phyloP scores from a whole-genome alignment of 345 rosid species.

The Erodium maritimum region DNA sequence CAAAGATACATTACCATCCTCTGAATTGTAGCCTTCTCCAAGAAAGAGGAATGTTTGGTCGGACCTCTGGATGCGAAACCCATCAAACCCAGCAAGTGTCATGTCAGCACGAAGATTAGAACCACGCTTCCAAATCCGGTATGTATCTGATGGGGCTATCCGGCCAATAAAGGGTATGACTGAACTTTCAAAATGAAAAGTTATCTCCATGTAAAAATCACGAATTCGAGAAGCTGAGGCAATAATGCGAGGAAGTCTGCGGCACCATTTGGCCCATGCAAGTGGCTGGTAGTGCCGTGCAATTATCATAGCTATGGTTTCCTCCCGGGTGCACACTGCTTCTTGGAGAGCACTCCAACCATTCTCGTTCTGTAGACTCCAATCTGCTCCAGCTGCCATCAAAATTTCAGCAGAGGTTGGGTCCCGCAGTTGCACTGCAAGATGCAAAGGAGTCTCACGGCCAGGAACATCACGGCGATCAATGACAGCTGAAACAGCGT shows the following conservation, averaged over 20 bases:
- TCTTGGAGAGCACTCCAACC: too few relatives aligned
- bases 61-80: conserved; percentile 85
- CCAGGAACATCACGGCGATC: conserved; percentile 89
- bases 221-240: conserved; percentile 77
- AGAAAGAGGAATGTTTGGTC: conserved; percentile 84
- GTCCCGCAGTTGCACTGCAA: conserved; percentile 76
- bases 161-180: conserved; percentile 96
- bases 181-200: conserved; percentile 92
- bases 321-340: conserved; percentile 93
- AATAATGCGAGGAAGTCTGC: conserved; percentile 82
- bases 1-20: conserved; percentile 53
- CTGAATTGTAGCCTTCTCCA: conserved; percentile 80
- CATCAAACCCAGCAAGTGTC: too few relatives aligned
- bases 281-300: conserved; percentile 91
- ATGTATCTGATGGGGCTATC: conserved; percentile 97
- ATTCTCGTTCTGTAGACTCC: conserved; percentile 96
- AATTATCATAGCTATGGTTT: conserved; percentile 76
- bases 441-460: conserved; percentile 95
- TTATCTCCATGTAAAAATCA: conserved; percentile 96
- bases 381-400: conserved; percentile 92
- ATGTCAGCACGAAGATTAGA: conserved; percentile 93
- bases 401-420: conserved; percentile 71
- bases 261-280: conserved; percentile 99
- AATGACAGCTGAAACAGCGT: conserved; percentile 60
- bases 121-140: conserved; percentile 97